phyloP scores from a whole-genome alignment of 2,329 filamentous ascomycete genomes.

The Colletotrichum sp. region DNA sequence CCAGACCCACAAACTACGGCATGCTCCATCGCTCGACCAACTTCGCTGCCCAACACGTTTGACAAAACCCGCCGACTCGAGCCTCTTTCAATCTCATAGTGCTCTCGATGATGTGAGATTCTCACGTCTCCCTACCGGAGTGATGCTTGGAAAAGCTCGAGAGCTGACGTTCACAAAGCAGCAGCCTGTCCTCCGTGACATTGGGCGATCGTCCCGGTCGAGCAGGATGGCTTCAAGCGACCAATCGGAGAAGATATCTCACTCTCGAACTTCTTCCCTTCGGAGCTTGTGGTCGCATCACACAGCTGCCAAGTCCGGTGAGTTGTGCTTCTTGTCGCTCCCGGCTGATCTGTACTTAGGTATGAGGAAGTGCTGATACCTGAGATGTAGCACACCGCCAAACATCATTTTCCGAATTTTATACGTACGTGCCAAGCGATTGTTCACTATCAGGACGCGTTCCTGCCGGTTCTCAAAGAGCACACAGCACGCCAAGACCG shows the following conservation, averaged over 20 bases:
- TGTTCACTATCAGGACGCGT: neutral
- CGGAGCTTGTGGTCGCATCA: neutral
- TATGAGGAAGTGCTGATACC: neutral
- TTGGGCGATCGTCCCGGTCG: constrained; percentile 2
- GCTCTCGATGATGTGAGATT: neutral
- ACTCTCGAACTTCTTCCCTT: neutral
- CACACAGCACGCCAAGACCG: neutral
- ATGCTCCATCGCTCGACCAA: constrained; percentile 11
- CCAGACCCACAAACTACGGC: constrained; percentile 13
- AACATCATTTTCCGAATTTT: constrained; percentile 11
- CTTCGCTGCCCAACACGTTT: constrained; percentile 8
- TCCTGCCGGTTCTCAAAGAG: neutral
- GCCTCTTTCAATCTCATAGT: neutral
- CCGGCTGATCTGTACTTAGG: neutral
- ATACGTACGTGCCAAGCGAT: constrained; percentile 2
- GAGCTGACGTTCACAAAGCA: constrained; percentile 16
- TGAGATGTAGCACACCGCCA: neutral
- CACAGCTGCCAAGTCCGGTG: neutral
- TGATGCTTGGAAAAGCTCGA: constrained; percentile 2
- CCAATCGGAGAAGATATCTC: neutral
- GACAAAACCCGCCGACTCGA: neutral
- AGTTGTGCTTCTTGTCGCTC: neutral
- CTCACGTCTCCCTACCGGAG: neutral
- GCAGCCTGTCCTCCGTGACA: constrained; percentile 7
- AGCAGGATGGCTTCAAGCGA: constrained; percentile 4